phyloP scores from a whole-genome alignment of 2,329 filamentous ascomycete species.

The Lasiodiplodia citricola region DNA sequence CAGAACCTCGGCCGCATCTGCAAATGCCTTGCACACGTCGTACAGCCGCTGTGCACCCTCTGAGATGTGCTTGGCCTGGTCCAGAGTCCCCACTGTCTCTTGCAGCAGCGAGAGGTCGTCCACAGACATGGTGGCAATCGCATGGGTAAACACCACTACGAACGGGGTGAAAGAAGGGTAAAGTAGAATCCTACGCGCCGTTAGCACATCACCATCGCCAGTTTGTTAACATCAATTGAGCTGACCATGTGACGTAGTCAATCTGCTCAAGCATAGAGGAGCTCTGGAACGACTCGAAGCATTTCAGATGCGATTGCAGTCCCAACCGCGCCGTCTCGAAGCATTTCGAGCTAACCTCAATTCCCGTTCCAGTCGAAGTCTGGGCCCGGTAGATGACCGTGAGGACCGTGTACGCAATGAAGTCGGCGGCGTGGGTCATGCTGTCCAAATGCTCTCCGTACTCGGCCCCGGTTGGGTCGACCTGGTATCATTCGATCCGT shows the following conservation, averaged over 20 bases:
- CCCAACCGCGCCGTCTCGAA: conserved; percentile 28
- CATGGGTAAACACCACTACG: conserved; percentile 29
- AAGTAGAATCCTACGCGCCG: conserved; percentile 25
- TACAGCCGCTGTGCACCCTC: conserved; percentile 27
- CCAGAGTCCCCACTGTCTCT: conserved; percentile 26
- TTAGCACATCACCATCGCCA: background rate
- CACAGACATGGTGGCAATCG: conserved; percentile 27
- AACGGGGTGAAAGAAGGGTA: conserved; percentile 30
- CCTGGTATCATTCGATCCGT: background rate
- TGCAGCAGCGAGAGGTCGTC: conserved; percentile 26
- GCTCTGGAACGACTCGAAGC: conserved; percentile 25
- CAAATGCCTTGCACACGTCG: conserved; percentile 29
- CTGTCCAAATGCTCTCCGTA: conserved; percentile 4
- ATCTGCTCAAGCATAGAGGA: background rate
- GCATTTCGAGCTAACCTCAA: conserved; percentile 30
- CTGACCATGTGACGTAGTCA: conserved; percentile 29
- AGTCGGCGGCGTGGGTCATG: conserved; percentile 24
- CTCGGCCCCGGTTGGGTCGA: background rate
- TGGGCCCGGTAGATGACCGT: conserved; percentile 29
- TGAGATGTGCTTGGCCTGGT: conserved; percentile 27
- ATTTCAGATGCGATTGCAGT: conserved; percentile 27
- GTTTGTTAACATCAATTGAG: too few relatives aligned
- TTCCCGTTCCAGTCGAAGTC: conserved; percentile 23
- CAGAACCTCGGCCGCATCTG: conserved; percentile 27
- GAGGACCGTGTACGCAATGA: conserved; percentile 29